Conservation (phyloP, 495 filamentous ascomycete species). For the Penicillium atrosanguineum region DNA sequence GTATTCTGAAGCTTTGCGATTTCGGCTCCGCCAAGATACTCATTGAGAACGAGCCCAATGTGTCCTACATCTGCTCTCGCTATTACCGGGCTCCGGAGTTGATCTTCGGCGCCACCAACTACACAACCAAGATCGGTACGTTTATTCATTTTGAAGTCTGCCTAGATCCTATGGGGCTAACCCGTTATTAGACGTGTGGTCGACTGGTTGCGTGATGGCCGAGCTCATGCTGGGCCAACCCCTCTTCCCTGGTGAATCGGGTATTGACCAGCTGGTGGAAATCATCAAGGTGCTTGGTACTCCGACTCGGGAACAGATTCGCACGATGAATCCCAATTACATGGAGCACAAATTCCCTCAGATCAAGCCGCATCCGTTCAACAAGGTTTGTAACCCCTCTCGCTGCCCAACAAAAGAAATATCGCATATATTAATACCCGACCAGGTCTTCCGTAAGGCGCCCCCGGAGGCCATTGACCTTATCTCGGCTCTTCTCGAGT, state of each 20-base stretch:
- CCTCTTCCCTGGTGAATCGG: constrained; percentile 97
- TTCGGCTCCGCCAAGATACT: constrained; percentile 99
- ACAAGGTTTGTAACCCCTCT: constrained; percentile 60
- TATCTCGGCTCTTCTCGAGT: constrained; percentile 90
- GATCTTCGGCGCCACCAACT: constrained; percentile 99
- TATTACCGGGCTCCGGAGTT: constrained; percentile 98
- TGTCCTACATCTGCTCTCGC: constrained; percentile 98
- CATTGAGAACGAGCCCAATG: constrained; percentile 98
- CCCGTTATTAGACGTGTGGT: constrained; percentile 87
- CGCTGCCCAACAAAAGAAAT: neutral
- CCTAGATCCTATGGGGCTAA: constrained; percentile 18
- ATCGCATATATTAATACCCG: neutral
- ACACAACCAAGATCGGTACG: constrained; percentile 99
- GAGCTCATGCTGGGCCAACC: constrained; percentile 99
- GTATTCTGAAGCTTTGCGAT: constrained; percentile 95
- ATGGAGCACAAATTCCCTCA: constrained; percentile 99
- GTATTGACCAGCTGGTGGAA: constrained; percentile 97
- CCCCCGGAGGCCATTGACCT: constrained; percentile 90
- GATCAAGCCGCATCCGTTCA: constrained; percentile 99
- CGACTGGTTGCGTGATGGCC: constrained; percentile 98
- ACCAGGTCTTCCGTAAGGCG: constrained; percentile 89
- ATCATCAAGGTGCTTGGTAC: constrained; percentile 99
- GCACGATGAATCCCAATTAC: constrained; percentile 99
- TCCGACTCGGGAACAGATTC: constrained; percentile 96
- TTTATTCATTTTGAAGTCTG: constrained; percentile 7